Percentiles rank a stretch among this genome's conserved stretches.
Evolutionary conservation across 2,329 filamentous ascomycete species (phyloP).

Genomic region (Didymosphaeria variabile): DNA sequence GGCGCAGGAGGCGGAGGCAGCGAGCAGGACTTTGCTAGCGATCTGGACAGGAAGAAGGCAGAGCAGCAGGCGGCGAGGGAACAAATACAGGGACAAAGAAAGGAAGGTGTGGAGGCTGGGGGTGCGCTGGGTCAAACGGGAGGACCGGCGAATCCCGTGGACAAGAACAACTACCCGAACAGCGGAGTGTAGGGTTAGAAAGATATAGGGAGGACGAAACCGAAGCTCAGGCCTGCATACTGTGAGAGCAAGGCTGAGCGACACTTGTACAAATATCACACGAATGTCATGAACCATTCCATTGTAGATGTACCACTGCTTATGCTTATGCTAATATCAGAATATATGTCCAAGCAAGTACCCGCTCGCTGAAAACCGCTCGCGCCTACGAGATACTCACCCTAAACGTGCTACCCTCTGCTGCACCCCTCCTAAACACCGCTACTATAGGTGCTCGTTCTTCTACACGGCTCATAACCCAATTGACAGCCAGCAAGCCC

Average conservation of each 20-base stretch:
- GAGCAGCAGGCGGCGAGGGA: slow-evolving; percentile 57
- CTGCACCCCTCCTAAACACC: neutral
- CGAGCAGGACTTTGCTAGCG: slow-evolving; percentile 53
- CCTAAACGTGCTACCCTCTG: too few relatives aligned
- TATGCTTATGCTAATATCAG: too few relatives aligned
- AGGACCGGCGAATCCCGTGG: slow-evolving; percentile 54
- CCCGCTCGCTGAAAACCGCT: too few relatives aligned
- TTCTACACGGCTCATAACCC: neutral
- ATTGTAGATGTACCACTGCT: too few relatives aligned
- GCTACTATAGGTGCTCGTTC: neutral
- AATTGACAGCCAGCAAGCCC: neutral
- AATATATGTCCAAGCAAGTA: too few relatives aligned
- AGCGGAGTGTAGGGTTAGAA: slow-evolving; percentile 23
- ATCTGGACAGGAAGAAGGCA: slow-evolving; percentile 61
- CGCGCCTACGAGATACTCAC: too few relatives aligned
- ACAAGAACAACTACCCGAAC: slow-evolving; percentile 38
- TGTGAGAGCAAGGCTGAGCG: neutral
- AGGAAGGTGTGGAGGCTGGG: slow-evolving; percentile 49
- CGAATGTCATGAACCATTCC: too few relatives aligned
- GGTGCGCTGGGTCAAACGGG: slow-evolving; percentile 57
- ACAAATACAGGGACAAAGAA: slow-evolving; percentile 51
- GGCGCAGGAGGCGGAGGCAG: slow-evolving; percentile 47
- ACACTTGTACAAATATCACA: too few relatives aligned
- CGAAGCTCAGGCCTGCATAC: too few relatives aligned
- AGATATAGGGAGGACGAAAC: neutral